A percentile compares a stretch with the other conserved stretches of the same genome.
Conservation (phyloP, 78 protist species). For the Capsaspora owczarzaki region DNA sequence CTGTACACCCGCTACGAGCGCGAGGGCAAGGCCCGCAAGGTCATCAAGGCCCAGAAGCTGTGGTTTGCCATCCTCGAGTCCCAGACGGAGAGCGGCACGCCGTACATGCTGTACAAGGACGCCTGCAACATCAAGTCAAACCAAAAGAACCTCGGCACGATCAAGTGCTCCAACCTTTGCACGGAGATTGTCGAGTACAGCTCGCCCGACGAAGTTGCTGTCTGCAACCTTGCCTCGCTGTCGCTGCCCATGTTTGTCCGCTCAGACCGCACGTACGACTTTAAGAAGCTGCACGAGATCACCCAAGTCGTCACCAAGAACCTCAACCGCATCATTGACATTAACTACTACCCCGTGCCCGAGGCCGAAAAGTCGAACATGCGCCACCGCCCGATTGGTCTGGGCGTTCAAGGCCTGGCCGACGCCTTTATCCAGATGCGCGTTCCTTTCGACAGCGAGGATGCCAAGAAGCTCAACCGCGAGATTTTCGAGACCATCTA, state of each 20-base stretch:
- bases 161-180: conserved; percentile 90
- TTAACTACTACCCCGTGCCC: conserved; percentile 93
- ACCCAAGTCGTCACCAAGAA: conserved; percentile 68
- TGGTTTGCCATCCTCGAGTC: conserved; percentile 93
- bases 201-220: conserved; percentile 90
- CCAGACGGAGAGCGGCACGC: conserved; percentile 97
- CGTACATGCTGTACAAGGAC: conserved; percentile 97
- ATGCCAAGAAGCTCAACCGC: conserved; percentile 79
- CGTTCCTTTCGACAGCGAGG: conserved; percentile 83
- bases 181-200: conserved; percentile 96
- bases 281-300: conserved; percentile 52
- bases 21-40: conserved; percentile 58
- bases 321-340: conserved; percentile 86
- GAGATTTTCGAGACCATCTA: conserved; percentile 96
- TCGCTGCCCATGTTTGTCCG: conserved; percentile 84
- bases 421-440: conserved; percentile 83
- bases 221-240: conserved; percentile 96
- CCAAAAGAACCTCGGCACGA: conserved; percentile 82
- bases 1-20: conserved; percentile 60
- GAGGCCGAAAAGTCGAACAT: conserved; percentile 83
- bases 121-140: conserved; percentile 79
- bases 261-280: conserved; percentile 58
- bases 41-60: conserved; percentile 84
- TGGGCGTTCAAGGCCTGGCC: conserved; percentile 96
- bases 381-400: conserved; percentile 94